A percentile compares a stretch with the other conserved stretches of the same genome.
Conservation (phyloP, 1,284 basidiomycete species). For the Phenoliferia sp. region DNA sequence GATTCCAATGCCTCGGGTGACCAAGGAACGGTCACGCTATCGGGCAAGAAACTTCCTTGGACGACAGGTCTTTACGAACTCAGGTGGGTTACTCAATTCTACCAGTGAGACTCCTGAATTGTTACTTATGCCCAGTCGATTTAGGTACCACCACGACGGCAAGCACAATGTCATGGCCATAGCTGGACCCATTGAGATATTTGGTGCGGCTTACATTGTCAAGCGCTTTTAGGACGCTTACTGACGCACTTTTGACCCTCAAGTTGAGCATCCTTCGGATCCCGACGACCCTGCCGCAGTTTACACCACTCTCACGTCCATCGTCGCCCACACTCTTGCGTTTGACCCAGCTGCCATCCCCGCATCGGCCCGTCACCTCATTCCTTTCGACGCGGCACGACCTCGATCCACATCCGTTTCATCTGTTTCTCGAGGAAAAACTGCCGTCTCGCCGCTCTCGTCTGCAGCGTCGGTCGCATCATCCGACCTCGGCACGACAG, state of each 20-base stretch:
- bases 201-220: conserved; percentile 52
- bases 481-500: conserved; percentile 1
- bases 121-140: conserved; percentile 19
- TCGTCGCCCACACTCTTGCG: conserved; percentile 82
- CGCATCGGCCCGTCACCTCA: conserved; percentile 47
- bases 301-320: conserved; percentile 60
- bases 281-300: conserved; percentile 60
- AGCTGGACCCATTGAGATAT: conserved; percentile 79
- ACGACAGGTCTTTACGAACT: conserved; percentile 80
- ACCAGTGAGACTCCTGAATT: neutral
- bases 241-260: conserved; percentile 15
- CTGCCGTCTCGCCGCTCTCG: neutral
- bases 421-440: neutral
- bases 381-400: conserved; percentile 3
- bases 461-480: neutral
- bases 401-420: neutral
- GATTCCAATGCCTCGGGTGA: conserved; percentile 18
- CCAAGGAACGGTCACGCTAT: conserved; percentile 68
- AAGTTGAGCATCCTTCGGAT: conserved; percentile 63
- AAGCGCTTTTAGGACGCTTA: neutral
- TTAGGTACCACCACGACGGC: conserved; percentile 51
- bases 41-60: conserved; percentile 78
- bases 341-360: conserved; percentile 77
- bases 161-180: conserved; percentile 92
- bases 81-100: conserved; percentile 36